Evolutionary conservation across 2,329 filamentous ascomycete species (phyloP).

Genomic region (Teratosphaeria destructans): DNA sequence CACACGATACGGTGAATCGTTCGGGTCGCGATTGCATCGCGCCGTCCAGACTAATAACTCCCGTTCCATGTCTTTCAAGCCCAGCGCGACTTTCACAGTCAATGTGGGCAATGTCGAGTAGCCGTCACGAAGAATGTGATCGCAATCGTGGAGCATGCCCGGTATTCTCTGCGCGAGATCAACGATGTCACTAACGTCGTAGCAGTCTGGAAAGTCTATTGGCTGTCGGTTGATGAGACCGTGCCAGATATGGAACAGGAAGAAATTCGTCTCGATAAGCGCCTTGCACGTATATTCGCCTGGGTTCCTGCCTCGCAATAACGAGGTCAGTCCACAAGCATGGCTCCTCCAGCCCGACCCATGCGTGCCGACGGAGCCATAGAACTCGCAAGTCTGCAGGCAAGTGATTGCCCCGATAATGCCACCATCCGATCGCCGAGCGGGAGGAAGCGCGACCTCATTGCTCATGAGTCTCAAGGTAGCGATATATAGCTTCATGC

Average conservation of each 20-base stretch:
- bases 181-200: neutral
- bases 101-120: neutral
- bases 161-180: neutral
- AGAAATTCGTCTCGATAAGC: neutral
- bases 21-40: neutral
- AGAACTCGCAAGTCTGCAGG: neutral
- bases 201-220: neutral
- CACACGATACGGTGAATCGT: neutral
- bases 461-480: neutral
- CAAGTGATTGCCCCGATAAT: neutral
- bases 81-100: neutral
- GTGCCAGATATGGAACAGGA: neutral
- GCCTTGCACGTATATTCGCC: neutral
- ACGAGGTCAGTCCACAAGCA: neutral
- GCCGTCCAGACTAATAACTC: neutral
- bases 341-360: neutral
- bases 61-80: neutral
- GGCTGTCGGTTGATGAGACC: neutral
- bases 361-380: neutral
- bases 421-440: neutral
- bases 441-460: neutral
- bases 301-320: neutral
- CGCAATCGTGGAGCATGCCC: neutral
- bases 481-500: neutral
- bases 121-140: neutral